Conservation (phyloP, 2,329 filamentous ascomycete species). For the Cadophora sp. region DNA sequence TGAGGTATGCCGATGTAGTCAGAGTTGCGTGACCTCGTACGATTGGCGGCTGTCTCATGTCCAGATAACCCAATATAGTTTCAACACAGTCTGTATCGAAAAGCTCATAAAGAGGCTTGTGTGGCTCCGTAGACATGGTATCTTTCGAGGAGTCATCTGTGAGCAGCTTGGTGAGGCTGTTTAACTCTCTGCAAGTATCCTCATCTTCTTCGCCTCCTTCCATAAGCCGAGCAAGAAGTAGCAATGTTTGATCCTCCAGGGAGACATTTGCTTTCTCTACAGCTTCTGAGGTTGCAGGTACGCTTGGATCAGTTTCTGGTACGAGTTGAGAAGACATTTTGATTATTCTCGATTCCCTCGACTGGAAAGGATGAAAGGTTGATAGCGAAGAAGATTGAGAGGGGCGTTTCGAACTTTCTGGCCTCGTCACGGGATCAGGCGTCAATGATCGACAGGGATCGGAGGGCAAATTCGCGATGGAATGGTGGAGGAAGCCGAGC, state of each 20-base stretch:
- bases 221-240: constrained; percentile 84
- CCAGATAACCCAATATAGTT: constrained; percentile 84
- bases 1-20: constrained; percentile 82
- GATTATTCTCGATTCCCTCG: background rate
- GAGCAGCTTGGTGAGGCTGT: constrained; percentile 64
- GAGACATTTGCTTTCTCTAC: constrained; percentile 34
- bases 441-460: constrained; percentile 21
- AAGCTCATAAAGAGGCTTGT: constrained; percentile 54
- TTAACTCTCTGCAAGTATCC: constrained; percentile 67
- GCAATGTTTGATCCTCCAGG: constrained; percentile 41
- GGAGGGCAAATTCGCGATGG: constrained; percentile 17
- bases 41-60: constrained; percentile 77
- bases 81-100: constrained; percentile 81
- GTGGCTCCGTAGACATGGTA: constrained; percentile 34
- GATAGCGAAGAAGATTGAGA: constrained; percentile 5
- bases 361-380: background rate
- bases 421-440: constrained; percentile 33
- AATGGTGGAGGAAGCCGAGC: background rate
- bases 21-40: constrained; percentile 84
- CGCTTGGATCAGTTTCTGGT: constrained; percentile 33
- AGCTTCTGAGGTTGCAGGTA: constrained; percentile 26
- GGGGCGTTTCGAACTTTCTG: background rate
- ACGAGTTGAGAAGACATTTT: constrained; percentile 19
- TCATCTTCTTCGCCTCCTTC: constrained; percentile 86
- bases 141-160: constrained; percentile 51